Evolutionary conservation across 1,284 basidiomycete species (phyloP), one percentile per base, ranked within the genome.

Genomic region (Coniophora puteana): DNA sequence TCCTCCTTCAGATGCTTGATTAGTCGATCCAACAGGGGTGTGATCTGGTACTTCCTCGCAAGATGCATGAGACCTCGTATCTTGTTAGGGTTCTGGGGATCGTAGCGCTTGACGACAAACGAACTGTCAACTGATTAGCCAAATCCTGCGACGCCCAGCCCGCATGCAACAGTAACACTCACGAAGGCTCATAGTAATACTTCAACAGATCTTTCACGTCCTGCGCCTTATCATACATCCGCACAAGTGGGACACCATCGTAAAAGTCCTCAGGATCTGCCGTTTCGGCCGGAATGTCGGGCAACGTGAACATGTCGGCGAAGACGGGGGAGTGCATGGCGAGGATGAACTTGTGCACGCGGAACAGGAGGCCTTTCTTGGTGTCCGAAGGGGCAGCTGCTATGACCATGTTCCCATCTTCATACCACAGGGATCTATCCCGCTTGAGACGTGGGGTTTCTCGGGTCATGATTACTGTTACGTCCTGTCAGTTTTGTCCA

Each of bases 251-350:
- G 10, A 42, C 14, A 10, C 41, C 40, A 33, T 42, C 41, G 8
- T 42, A 42, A 5, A 4, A 22, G 12, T 40, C 38, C 16, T 16
- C 10, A 4, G 18, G 17, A 22, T 10, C 6, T 10, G 8, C 16
- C 21, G 25, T 23, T n/a, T n/a, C n/a, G n/a, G n/a, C n/a, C n/a
- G n/a, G n/a, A n/a, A n/a, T n/a, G n/a, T n/a, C n/a, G 16, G 41
- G 40, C 18, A 42, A 22, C 8, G 16, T 25, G 28, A 42, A 42
- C 41, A 42, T 43, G 23, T 42, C 41, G 5, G 41, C 40, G 41
- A 42, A 42, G 4, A 42, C 40, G 16, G 8, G 14, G 14, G 41
- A 42, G 25, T 42, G 41, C n/a, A 22, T 16, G n/a, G 10, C 41
- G 6, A 42, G 39, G 17, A 42, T 28, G 3, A 27, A 42, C 20